A percentile compares a stretch with the other conserved stretches of the same genome.
These are phyloP conservation scores for Wickerhamiella alocasiicola DNA, from an alignment of 805 yeast species.

Conservation along the genomic window DNA sequence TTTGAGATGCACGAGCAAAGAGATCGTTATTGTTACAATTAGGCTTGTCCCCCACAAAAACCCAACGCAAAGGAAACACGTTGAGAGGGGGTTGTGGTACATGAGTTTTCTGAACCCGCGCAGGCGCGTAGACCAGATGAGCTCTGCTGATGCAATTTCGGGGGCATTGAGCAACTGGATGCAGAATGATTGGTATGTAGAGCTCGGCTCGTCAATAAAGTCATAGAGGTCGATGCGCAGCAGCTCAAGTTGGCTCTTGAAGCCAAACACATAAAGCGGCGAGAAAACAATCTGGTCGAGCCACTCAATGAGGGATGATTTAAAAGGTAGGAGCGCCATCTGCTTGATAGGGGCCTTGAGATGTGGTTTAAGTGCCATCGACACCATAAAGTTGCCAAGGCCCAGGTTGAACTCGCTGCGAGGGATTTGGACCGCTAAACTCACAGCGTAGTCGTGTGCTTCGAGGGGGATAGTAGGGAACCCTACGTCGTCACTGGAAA, in stretches of 20 bases:
- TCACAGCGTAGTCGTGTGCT: constrained; percentile 22
- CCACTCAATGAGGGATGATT: constrained; percentile 21
- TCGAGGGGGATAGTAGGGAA: constrained; percentile 16
- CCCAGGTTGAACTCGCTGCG: constrained; percentile 23
- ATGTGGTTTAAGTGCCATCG: constrained; percentile 15
- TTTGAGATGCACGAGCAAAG: neutral
- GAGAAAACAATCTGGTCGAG: constrained; percentile 22
- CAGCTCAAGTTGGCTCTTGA: constrained; percentile 19
- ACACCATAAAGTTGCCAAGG: constrained; percentile 27
- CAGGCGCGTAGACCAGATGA: constrained; percentile 10
- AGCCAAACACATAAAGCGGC: constrained; percentile 25
- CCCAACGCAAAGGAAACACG: constrained; percentile 13
- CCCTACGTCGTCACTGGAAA: constrained; percentile 1
- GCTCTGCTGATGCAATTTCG: constrained; percentile 2
- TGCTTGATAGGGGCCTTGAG: constrained; percentile 9
- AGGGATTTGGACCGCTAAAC: constrained; percentile 24
- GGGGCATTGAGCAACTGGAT: neutral
- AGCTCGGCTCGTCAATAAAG: constrained; percentile 1
- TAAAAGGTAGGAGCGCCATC: constrained; percentile 27
- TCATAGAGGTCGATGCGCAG: constrained; percentile 21
- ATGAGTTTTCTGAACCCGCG: constrained; percentile 16
- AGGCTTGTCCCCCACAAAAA: constrained; percentile 14
- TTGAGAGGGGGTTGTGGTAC: constrained; percentile 11
- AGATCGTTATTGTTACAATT: constrained; percentile 13
- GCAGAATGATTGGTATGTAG: neutral